A percentile compares a stretch with the other conserved stretches of the same genome.
Conservation (phyloP, 179 eudicot genomes). For the Silene coronaria region DNA sequence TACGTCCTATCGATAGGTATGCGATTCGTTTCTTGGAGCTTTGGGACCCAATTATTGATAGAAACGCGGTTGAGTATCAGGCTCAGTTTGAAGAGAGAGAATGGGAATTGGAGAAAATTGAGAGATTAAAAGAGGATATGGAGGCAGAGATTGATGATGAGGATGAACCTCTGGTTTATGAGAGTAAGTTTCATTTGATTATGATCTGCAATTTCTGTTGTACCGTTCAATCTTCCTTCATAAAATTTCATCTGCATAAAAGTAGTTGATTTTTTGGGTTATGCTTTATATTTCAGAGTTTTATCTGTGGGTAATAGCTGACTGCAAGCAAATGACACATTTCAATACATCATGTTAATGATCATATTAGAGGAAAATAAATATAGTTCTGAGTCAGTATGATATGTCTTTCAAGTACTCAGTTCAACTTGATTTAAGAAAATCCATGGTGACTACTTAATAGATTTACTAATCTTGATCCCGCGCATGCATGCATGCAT, state of each 20-base stretch:
- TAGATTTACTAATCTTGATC: too few species aligned
- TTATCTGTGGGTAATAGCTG: neutral
- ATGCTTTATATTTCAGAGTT: neutral
- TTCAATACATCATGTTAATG: neutral
- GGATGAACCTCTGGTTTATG: slow-evolving; percentile 95
- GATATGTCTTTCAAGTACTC: slow-evolving; percentile 8
- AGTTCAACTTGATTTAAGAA: neutral
- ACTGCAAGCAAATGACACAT: neutral
- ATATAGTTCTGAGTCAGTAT: neutral
- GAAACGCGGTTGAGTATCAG: slow-evolving; percentile 50
- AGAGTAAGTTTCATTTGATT: slow-evolving; percentile 55
- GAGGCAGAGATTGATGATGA: slow-evolving; percentile 98
- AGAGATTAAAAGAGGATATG: slow-evolving; percentile 95
- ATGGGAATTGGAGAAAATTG: slow-evolving; percentile 95
- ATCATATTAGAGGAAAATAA: neutral
- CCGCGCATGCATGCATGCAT: too few species aligned
- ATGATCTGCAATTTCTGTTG: neutral
- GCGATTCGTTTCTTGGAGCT: slow-evolving; percentile 86
- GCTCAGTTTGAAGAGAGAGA: slow-evolving; percentile 69
- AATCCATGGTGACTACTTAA: neutral
- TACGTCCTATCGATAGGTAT: slow-evolving; percentile 95
- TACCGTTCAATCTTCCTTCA: neutral
- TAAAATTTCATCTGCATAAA: neutral
- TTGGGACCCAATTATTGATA: slow-evolving; percentile 92
- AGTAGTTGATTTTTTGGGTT: neutral